phyloP scores from a whole-genome alignment of 2,329 filamentous ascomycete genomes.

The Cadophora luteo-olivacea region DNA sequence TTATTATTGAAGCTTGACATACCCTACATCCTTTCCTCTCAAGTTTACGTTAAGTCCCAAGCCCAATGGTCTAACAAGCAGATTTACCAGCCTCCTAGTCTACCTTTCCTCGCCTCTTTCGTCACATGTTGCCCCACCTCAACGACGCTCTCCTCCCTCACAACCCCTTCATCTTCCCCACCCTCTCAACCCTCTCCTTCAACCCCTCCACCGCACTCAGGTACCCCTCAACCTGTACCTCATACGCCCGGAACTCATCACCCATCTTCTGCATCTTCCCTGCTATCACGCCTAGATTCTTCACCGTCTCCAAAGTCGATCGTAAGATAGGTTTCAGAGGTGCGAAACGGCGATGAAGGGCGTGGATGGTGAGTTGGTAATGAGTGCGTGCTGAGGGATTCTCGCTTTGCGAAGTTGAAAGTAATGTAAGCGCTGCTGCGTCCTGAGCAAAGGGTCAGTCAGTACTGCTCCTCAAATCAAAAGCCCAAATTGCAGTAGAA shows the following conservation, averaged over 20 bases:
- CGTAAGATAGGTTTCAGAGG: neutral
- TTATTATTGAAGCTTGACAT: too few relatives aligned
- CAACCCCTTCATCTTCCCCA: neutral
- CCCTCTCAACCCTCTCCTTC: neutral
- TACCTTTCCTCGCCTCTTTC: too few relatives aligned
- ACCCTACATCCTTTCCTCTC: too few relatives aligned
- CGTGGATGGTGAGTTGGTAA: neutral
- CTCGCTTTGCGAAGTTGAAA: neutral
- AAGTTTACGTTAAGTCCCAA: too few relatives aligned
- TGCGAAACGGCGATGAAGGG: neutral
- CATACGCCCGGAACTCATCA: conserved; percentile 2
- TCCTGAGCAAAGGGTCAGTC: neutral
- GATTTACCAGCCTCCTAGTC: too few relatives aligned
- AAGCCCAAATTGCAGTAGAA: too few relatives aligned
- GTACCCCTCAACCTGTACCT: neutral
- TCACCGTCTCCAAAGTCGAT: neutral
- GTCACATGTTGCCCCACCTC: too few relatives aligned
- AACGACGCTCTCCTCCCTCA: too few relatives aligned
- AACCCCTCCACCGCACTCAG: neutral
- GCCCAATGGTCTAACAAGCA: too few relatives aligned
- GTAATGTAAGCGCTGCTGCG: neutral
- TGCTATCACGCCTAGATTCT: neutral
- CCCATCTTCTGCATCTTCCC: neutral
- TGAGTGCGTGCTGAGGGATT: neutral
- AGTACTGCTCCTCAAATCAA: too few relatives aligned